phyloP scores from a whole-genome alignment of 1,284 basidiomycete species.

The Phenoliferia sp. region DNA sequence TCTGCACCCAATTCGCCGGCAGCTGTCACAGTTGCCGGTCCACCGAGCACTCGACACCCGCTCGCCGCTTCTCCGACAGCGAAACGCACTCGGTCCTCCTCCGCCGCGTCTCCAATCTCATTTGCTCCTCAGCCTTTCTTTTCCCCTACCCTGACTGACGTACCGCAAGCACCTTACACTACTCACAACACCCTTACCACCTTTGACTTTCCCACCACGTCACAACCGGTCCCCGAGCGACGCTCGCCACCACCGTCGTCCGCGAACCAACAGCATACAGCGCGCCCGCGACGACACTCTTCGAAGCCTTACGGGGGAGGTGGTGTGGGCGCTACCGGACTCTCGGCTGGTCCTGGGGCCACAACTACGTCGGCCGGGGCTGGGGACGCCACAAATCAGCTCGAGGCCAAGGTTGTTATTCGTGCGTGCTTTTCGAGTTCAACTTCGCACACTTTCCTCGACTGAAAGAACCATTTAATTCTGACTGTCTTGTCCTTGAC shows the following conservation, averaged over 20 bases:
- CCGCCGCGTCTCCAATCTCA: neutral
- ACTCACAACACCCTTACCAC: neutral
- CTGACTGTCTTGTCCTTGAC: neutral
- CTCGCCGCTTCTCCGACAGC: neutral
- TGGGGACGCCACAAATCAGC: constrained; percentile 12
- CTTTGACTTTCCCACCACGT: neutral
- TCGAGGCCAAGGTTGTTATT: constrained; percentile 34
- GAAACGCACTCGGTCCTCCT: neutral
- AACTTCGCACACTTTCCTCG: too few relatives aligned
- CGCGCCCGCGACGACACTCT: neutral
- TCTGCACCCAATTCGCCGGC: neutral
- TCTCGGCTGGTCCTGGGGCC: neutral
- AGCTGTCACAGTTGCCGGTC: neutral
- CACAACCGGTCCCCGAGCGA: neutral
- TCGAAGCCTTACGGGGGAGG: neutral
- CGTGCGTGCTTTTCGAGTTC: constrained; percentile 5
- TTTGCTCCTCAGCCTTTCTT: neutral
- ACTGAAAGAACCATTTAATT: neutral
- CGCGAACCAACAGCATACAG: neutral
- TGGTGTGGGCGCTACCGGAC: neutral
- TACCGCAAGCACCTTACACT: neutral
- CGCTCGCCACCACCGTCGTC: neutral
- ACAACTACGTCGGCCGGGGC: neutral
- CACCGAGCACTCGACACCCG: neutral
- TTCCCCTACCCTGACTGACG: neutral